Conservation (phyloP, 306 rosid genomes). For the Trifolium repens region DNA sequence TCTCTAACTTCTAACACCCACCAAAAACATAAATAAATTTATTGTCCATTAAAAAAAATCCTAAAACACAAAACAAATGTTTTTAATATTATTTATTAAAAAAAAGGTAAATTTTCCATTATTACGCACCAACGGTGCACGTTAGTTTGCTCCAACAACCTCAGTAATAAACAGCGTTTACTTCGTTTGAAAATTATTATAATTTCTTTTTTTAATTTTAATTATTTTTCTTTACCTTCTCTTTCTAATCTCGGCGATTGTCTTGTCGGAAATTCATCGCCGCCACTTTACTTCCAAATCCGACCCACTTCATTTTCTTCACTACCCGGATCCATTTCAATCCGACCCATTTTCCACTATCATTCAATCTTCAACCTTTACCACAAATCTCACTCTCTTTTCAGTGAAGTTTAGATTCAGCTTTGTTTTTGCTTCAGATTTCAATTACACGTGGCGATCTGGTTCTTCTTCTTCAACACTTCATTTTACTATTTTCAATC, state of each 20-base stretch:
- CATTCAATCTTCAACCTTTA: constrained; percentile 27
- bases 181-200: constrained; percentile 46
- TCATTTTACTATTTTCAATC: constrained; percentile 18
- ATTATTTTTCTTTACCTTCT: constrained; percentile 26
- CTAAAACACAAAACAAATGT: neutral
- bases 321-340: constrained; percentile 47
- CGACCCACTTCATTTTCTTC: constrained; percentile 35
- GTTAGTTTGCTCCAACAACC: constrained; percentile 41
- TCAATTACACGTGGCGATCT: constrained; percentile 87
- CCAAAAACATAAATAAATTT: constrained; percentile 19
- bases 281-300: constrained; percentile 44
- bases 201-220: constrained; percentile 20
- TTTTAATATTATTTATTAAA: no score
- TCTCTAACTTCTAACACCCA: constrained; percentile 10
- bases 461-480: constrained; percentile 52
- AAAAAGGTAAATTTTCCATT: constrained; percentile 29
- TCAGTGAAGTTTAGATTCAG: constrained; percentile 36
- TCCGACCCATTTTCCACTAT: constrained; percentile 2
- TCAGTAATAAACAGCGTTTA: constrained; percentile 37
- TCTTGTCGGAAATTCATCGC: constrained; percentile 49
- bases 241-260: constrained; percentile 50
- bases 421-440: constrained; percentile 65
- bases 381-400: constrained; percentile 52
- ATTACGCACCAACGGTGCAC: constrained; percentile 50
- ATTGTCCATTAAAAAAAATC: neutral